These are phyloP conservation scores for Talaromyces trachyspermus DNA, from an alignment of 495 filamentous ascomycete genomes.

Conservation along the genomic window DNA sequence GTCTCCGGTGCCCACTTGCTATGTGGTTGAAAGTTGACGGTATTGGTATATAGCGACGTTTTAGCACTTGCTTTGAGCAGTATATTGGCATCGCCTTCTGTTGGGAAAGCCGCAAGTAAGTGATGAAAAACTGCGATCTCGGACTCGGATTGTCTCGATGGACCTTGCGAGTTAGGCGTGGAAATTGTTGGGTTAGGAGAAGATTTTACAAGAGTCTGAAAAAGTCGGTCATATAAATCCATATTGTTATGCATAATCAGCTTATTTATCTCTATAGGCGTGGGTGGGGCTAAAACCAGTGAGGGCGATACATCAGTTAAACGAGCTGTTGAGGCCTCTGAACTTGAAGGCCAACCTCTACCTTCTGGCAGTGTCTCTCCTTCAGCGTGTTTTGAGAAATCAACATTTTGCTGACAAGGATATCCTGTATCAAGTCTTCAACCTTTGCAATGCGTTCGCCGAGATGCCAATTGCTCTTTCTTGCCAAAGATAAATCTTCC, in stretches of 20 bases:
- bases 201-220: background rate
- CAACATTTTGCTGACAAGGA: background rate
- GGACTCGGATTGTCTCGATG: background rate
- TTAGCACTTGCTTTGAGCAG: background rate
- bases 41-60: slow-evolving; percentile 2
- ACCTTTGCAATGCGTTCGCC: too few relatives aligned
- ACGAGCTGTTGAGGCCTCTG: background rate
- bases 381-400: background rate
- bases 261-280: background rate
- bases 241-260: background rate
- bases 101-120: background rate
- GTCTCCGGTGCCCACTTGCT: background rate
- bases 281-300: background rate
- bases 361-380: background rate
- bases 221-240: too few relatives aligned
- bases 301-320: background rate
- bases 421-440: background rate
- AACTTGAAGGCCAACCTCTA: background rate
- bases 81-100: background rate
- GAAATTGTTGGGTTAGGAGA: background rate
- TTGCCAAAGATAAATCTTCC: slow-evolving; percentile 6
- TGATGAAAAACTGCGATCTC: background rate
- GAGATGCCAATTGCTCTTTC: background rate
- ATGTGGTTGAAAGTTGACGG: background rate
- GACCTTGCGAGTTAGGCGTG: background rate